A percentile compares a stretch with the other conserved stretches of the same genome.
phyloP scores from a whole-genome alignment of 352 stramenopile species.

The Lagenidium giganteum region DNA sequence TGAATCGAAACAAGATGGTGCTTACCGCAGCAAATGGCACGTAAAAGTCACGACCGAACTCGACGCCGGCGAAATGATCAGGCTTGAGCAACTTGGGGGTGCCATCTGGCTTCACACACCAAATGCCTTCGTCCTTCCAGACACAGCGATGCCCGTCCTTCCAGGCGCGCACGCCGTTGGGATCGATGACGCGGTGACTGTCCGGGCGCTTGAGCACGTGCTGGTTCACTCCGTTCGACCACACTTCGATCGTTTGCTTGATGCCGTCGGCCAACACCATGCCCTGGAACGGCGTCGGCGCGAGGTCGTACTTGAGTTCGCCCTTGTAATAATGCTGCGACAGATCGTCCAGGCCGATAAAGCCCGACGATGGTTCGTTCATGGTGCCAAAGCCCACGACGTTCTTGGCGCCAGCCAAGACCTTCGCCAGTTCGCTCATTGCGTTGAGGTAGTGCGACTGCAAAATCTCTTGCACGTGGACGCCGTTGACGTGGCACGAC shows the following conservation, averaged over 20 bases:
- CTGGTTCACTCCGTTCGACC: slow-evolving; percentile 12
- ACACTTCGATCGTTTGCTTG: slow-evolving; percentile 18
- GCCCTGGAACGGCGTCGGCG: slow-evolving; percentile 22
- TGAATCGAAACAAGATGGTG: not conserved
- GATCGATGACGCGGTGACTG: slow-evolving; percentile 5
- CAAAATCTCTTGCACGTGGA: slow-evolving; percentile 40
- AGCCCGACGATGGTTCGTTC: slow-evolving; percentile 39
- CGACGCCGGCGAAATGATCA: slow-evolving; percentile 21
- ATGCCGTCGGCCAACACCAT: slow-evolving; percentile 23
- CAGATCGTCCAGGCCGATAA: slow-evolving; percentile 22
- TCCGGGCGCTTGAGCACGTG: slow-evolving; percentile 5
- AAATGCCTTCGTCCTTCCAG: slow-evolving; percentile 28
- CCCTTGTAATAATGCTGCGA: slow-evolving; percentile 1
- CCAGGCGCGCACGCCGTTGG: slow-evolving; percentile 24
- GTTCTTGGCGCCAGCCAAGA: slow-evolving; percentile 28
- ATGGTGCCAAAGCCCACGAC: slow-evolving; percentile 52
- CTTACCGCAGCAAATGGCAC: slow-evolving; percentile 23
- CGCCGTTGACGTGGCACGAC: slow-evolving; percentile 24
- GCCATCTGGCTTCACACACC: slow-evolving; percentile 12
- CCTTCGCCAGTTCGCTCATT: slow-evolving; percentile 30
- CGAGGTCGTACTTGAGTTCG: slow-evolving; percentile 15
- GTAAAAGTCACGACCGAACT: slow-evolving; percentile 32
- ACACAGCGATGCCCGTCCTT: slow-evolving; percentile 21
- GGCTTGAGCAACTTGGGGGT: slow-evolving; percentile 16
- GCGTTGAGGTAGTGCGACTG: slow-evolving; percentile 38